Percentiles rank a stretch among this genome's conserved stretches.
Conservation (phyloP, 2,329 filamentous ascomycete genomes). For the Aureobasidium mangrovei region DNA sequence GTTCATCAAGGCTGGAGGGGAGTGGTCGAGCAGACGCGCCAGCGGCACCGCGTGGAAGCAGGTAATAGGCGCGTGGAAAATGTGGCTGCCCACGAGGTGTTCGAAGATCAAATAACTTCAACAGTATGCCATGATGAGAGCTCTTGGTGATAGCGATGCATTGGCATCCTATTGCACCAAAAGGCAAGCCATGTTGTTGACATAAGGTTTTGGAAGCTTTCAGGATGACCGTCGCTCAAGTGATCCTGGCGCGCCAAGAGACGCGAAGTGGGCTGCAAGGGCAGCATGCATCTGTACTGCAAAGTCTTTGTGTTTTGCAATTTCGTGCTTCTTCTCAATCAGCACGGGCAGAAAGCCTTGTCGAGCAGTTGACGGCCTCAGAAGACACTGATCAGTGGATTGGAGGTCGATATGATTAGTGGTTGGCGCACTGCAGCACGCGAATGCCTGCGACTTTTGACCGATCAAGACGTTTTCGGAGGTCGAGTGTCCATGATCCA, state of each 20-base stretch:
- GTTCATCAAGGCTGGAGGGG: too few relatives aligned
- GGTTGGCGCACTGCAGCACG: neutral
- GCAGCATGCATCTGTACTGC: neutral
- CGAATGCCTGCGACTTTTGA: neutral
- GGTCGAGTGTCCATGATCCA: neutral
- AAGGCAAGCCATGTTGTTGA: constrained; percentile 1
- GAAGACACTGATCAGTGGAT: neutral
- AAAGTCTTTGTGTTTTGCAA: too few relatives aligned
- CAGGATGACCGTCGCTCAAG: neutral
- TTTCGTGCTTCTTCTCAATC: neutral
- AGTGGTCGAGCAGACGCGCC: too few relatives aligned
- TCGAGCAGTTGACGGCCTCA: neutral
- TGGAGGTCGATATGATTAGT: too few relatives aligned
- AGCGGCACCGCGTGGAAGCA: too few relatives aligned
- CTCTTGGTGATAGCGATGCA: too few relatives aligned
- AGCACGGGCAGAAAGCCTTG: neutral
- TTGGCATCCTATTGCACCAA: too few relatives aligned
- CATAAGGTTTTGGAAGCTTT: constrained; percentile 7
- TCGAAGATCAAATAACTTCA: too few relatives aligned
- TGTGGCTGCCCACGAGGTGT: too few relatives aligned
- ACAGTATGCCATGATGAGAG: too few relatives aligned
- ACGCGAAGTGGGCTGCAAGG: neutral
- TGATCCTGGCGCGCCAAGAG: neutral
- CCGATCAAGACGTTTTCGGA: neutral
- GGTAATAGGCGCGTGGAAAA: too few relatives aligned